These are phyloP conservation scores for Trichoderma atrobrunneum DNA, from an alignment of 2,329 filamentous ascomycete genomes.

Conservation along the genomic window DNA sequence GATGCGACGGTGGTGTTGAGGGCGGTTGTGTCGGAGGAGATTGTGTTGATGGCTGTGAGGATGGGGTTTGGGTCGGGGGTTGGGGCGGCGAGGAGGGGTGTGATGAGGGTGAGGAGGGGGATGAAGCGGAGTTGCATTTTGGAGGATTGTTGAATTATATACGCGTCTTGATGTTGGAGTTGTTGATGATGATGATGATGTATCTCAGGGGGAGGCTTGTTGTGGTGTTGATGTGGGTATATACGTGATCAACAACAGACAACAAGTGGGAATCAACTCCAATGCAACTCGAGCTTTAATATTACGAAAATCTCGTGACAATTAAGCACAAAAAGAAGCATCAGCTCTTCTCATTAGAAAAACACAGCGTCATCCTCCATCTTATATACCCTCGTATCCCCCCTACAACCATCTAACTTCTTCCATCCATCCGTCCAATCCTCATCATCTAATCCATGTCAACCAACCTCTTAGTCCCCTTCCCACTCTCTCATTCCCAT, in stretches of 20 bases:
- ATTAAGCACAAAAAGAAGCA: neutral
- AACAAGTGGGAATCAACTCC: neutral
- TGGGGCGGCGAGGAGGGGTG: conserved; percentile 28
- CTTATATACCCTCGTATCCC: neutral
- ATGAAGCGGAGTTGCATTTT: conserved; percentile 25
- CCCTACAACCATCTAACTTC: neutral
- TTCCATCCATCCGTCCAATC: neutral
- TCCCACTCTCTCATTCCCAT: neutral
- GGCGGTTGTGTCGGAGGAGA: conserved; percentile 32
- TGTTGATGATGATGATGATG: neutral
- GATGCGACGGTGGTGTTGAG: conserved; percentile 26
- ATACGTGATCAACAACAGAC: neutral
- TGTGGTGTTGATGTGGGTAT: conserved; percentile 4
- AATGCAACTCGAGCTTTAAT: neutral
- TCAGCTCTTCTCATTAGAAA: neutral
- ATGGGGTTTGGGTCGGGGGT: conserved; percentile 28
- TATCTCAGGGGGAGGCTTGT: conserved; percentile 4
- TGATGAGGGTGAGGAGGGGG: conserved; percentile 25
- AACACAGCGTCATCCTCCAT: neutral
- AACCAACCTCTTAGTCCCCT: neutral
- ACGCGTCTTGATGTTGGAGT: neutral
- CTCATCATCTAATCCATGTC: neutral
- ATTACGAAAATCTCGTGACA: neutral
- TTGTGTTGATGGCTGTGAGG: conserved; percentile 34
- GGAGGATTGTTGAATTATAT: neutral